Conservation (phyloP, 129 eudicot species). For the Flaveria ramosissima region DNA sequence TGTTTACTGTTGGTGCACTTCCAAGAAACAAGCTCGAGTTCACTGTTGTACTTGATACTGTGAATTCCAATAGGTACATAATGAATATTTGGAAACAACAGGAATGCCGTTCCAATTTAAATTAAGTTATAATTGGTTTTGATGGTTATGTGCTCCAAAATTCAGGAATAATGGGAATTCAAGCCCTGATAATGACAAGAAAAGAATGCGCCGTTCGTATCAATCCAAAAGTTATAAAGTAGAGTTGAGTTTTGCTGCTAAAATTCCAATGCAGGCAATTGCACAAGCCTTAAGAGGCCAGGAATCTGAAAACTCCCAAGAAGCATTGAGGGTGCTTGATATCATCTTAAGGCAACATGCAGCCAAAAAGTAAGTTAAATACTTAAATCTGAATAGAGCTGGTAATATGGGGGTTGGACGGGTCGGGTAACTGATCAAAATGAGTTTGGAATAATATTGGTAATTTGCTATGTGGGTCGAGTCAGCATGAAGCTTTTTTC, state of each 20-base stretch:
- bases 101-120: neutral
- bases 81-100: neutral
- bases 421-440: neutral
- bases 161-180: conserved; percentile 62
- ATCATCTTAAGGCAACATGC: conserved; percentile 93
- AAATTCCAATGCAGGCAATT: conserved; percentile 90
- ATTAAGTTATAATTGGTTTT: neutral
- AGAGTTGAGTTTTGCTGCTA: conserved; percentile 84
- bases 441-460: neutral
- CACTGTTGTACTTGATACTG: conserved; percentile 78
- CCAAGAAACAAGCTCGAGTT: conserved; percentile 85
- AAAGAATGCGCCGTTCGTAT: conserved; percentile 64
- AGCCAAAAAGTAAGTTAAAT: conserved; percentile 75
- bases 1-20: conserved; percentile 91
- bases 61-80: conserved; percentile 57
- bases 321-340: conserved; percentile 85
- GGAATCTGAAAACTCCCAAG: conserved; percentile 81
- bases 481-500: neutral
- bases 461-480: neutral
- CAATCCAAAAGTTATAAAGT: conserved; percentile 76
- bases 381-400: neutral
- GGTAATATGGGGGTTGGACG: neutral
- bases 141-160: neutral
- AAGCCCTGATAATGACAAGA: conserved; percentile 63
- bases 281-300: conserved; percentile 83